These are phyloP conservation scores for Dalbergia oliveri DNA, from an alignment of 306 rosid genomes.

Conservation along the genomic window DNA sequence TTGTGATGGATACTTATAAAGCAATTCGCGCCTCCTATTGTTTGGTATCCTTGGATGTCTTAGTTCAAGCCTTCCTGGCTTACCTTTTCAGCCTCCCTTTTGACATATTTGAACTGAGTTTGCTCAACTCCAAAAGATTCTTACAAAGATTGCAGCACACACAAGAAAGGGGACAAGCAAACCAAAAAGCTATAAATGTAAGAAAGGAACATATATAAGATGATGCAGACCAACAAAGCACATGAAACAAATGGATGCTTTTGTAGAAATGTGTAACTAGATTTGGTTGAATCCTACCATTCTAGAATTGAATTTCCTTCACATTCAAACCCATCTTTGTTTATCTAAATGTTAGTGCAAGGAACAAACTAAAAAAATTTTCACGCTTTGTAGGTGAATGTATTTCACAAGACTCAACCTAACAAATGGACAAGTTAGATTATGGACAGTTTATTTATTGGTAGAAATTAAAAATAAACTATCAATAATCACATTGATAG, in stretches of 20 bases:
- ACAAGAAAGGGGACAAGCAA: conserved; percentile 69
- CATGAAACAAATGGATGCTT: conserved; percentile 63
- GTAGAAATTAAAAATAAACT: conserved; percentile 3
- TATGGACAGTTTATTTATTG: conserved; percentile 3
- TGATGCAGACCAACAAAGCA: conserved; percentile 34
- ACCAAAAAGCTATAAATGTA: conserved; percentile 55
- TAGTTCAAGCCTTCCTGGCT: conserved; percentile 30
- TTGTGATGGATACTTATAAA: conserved; percentile 45
- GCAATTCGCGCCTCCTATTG: conserved; percentile 22
- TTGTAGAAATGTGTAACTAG: conserved; percentile 51
- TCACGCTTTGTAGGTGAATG: conserved; percentile 2
- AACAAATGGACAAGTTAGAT: conserved; percentile 7
- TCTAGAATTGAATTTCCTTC: conserved; percentile 58
- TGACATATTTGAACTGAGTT: conserved; percentile 48
- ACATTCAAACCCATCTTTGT: conserved; percentile 68
- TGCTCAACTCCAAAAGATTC: conserved; percentile 74
- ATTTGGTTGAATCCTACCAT: conserved; percentile 45
- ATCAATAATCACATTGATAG: conserved; percentile 20
- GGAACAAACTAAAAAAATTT: conserved; percentile 9
- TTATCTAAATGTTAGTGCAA: conserved; percentile 11
- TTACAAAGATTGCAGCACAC: conserved; percentile 59
- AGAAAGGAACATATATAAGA: conserved; percentile 63
- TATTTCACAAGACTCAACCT: neutral
- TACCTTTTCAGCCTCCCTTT: conserved; percentile 34
- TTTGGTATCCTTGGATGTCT: conserved; percentile 5